Evolutionary conservation across 2,329 filamentous ascomycete genomes (phyloP).

Genomic region (Ophiocordyceps sinensis): DNA sequence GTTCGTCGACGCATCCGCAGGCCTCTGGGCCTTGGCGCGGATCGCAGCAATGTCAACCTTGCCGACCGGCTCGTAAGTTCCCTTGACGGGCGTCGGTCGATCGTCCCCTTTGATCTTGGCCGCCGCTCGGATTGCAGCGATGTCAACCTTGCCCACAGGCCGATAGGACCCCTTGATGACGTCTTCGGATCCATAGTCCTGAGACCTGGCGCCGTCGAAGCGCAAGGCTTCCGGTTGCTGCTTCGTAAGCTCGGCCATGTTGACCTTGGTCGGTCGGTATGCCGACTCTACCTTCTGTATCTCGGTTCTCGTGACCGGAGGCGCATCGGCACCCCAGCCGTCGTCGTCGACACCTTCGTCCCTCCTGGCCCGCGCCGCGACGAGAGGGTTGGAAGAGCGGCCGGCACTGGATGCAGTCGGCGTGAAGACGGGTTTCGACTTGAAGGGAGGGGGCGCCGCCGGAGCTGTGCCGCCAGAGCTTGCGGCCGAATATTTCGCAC

Average conservation of each 20-base stretch:
- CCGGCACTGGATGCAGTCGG: slow-evolving; percentile 45
- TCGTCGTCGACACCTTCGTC: slow-evolving; percentile 58
- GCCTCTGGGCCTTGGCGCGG: slow-evolving; percentile 64
- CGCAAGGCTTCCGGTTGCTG: slow-evolving; percentile 55
- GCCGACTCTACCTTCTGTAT: slow-evolving; percentile 85
- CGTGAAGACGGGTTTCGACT: slow-evolving; percentile 85
- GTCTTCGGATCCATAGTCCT: slow-evolving; percentile 35
- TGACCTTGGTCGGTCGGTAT: slow-evolving; percentile 91
- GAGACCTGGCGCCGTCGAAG: slow-evolving; percentile 31
- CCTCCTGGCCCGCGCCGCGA: slow-evolving; percentile 47
- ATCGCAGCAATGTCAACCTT: slow-evolving; percentile 97
- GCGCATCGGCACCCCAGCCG: slow-evolving; percentile 90
- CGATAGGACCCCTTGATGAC: slow-evolving; percentile 81
- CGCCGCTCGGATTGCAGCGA: slow-evolving; percentile 71
- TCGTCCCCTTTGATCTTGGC: slow-evolving; percentile 59
- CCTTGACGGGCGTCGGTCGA: slow-evolving; percentile 73
- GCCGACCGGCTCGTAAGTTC: slow-evolving; percentile 84
- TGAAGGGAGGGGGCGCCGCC: slow-evolving; percentile 51
- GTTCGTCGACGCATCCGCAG: slow-evolving; percentile 24
- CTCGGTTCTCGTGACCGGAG: slow-evolving; percentile 73
- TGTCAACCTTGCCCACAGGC: slow-evolving; percentile 94
- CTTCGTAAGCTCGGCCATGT: slow-evolving; percentile 71
- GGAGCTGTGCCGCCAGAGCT: slow-evolving; percentile 37
- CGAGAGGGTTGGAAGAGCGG: slow-evolving; percentile 49
- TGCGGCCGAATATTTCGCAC: slow-evolving; percentile 77